These are phyloP conservation scores for Emmonsiellopsis sp. DNA, from an alignment of 2,329 filamentous ascomycete species.

Conservation along the genomic window DNA sequence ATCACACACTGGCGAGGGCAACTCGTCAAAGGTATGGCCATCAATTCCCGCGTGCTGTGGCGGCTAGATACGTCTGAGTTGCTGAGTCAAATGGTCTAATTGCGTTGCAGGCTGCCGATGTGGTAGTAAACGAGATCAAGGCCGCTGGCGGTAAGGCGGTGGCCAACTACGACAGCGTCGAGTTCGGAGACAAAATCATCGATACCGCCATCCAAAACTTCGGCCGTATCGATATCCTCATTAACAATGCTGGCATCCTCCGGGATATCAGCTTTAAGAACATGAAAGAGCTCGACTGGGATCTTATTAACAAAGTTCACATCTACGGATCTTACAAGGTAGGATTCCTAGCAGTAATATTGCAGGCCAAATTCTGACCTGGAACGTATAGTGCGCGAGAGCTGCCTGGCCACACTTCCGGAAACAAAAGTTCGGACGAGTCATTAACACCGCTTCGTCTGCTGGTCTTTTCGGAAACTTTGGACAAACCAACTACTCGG, in stretches of 20 bases:
- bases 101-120: conserved; percentile 56
- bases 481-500: conserved; percentile 91
- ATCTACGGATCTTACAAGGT: conserved; percentile 86
- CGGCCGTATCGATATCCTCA: conserved; percentile 76
- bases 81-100: neutral
- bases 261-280: conserved; percentile 97
- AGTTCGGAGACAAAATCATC: conserved; percentile 90
- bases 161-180: conserved; percentile 81
- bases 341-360: conserved; percentile 4
- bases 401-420: conserved; percentile 97
- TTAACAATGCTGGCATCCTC: conserved; percentile 97
- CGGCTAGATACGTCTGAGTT: conserved; percentile 41
- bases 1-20: conserved; percentile 87
- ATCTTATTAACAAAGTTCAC: conserved; percentile 86
- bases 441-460: conserved; percentile 96
- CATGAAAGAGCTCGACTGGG: conserved; percentile 96
- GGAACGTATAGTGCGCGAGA: conserved; percentile 54
- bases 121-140: conserved; percentile 47
- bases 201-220: conserved; percentile 45
- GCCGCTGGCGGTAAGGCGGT: conserved; percentile 87
- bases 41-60: neutral
- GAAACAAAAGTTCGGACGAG: conserved; percentile 94
- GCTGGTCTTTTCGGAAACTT: conserved; percentile 93
- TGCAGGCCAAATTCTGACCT: neutral
- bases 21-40: conserved; percentile 64